Evolutionary conservation across 768 basidiomycete genomes (phyloP).

Genomic region (Epithele typhae): DNA sequence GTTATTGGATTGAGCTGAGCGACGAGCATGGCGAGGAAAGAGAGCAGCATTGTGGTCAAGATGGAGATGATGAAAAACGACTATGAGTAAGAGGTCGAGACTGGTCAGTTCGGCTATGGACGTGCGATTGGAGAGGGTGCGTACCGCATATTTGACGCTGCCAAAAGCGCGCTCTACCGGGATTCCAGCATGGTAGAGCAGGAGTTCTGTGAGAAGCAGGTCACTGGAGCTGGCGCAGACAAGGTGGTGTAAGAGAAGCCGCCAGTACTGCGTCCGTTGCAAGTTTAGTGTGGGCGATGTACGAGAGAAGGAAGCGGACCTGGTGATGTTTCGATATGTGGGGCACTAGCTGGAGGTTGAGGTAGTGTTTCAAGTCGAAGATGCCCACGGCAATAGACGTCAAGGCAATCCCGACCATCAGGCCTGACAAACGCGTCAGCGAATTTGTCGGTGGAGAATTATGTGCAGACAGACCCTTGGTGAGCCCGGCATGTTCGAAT

Average conservation of each 20-base stretch:
- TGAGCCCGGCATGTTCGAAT: constrained; percentile 79
- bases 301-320: constrained; percentile 35
- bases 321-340: constrained; percentile 90
- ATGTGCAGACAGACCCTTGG: constrained; percentile 69
- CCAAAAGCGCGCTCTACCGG: constrained; percentile 85
- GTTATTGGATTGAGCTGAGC: constrained; percentile 37
- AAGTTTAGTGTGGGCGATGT: neutral
- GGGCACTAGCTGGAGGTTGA: constrained; percentile 84
- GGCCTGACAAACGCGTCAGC: constrained; percentile 53
- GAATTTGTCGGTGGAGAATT: too few species aligned
- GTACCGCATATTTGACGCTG: constrained; percentile 80
- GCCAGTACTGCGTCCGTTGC: constrained; percentile 83
- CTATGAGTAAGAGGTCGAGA: constrained; percentile 2
- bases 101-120: neutral
- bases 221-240: constrained; percentile 85
- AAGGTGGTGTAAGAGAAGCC: constrained; percentile 67
- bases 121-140: constrained; percentile 20
- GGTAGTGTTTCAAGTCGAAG: constrained; percentile 85
- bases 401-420: constrained; percentile 70
- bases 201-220: constrained; percentile 68
- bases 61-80: constrained; percentile 48
- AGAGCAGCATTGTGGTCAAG: constrained; percentile 60
- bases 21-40: constrained; percentile 61
- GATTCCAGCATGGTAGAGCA: constrained; percentile 68
- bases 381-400: constrained; percentile 72